Evolutionary conservation across 1,284 basidiomycete genomes (phyloP).

Genomic region (Cutaneotrichosporon mucoides): DNA sequence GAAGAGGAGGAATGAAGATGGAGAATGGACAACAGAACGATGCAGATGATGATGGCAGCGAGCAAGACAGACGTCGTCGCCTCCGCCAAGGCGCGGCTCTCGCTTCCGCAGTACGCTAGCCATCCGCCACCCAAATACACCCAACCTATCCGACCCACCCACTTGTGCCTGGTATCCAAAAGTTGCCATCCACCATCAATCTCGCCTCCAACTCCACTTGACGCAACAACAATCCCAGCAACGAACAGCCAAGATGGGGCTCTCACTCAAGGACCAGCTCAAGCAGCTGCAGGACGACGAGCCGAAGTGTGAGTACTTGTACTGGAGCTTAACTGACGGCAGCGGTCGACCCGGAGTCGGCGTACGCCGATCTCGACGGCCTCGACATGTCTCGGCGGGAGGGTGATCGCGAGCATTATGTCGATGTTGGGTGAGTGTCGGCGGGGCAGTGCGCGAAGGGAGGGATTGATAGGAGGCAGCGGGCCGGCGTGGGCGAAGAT

Average conservation of each 20-base stretch:
- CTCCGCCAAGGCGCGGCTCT: not conserved
- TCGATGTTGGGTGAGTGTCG: constrained; percentile 68
- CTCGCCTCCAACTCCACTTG: not conserved
- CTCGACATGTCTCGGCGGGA: constrained; percentile 24
- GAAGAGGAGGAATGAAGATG: not conserved
- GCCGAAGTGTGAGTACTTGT: constrained; percentile 8
- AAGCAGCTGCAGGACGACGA: constrained; percentile 65
- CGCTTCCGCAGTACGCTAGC: not conserved
- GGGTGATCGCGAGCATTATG: constrained; percentile 63
- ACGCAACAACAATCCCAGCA: not conserved
- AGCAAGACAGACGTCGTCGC: not conserved
- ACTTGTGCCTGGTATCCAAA: constrained; percentile 14
- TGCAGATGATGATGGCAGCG: no score
- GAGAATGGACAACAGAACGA: not conserved
- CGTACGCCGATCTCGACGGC: constrained; percentile 48
- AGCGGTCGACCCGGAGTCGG: constrained; percentile 66
- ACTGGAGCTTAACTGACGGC: not conserved
- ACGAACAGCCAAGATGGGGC: constrained; percentile 5
- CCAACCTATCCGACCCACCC: constrained; percentile 3
- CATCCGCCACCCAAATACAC: constrained; percentile 4
- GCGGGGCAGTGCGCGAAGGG: no score
- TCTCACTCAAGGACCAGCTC: constrained; percentile 71
- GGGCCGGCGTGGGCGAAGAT: no score
- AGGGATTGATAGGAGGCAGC: no score
- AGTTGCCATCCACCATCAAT: not conserved